phyloP scores from a whole-genome alignment of 371 early-diverging fungal genomes.

The Lichtheimia corymbifera region DNA sequence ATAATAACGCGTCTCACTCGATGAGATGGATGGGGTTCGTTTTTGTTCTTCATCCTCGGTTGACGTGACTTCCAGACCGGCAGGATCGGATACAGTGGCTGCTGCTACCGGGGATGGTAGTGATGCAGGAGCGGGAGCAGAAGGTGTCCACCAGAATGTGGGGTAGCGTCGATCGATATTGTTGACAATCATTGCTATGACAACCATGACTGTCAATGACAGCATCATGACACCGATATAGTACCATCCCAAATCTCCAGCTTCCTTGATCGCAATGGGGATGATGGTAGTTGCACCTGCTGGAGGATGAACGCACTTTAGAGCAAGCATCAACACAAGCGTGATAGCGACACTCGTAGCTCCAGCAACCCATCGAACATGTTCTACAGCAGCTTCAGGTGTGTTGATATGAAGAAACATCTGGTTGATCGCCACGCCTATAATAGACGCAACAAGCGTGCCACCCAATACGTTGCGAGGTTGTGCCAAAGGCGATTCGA shows the following conservation, averaged over 20 bases:
- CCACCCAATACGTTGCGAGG: constrained; percentile 70
- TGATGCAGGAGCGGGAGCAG: background rate
- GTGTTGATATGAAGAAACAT: constrained; percentile 52
- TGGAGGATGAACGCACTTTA: constrained; percentile 76
- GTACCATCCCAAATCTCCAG: constrained; percentile 57
- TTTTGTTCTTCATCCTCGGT: background rate
- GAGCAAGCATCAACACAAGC: constrained; percentile 65
- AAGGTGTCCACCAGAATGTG: constrained; percentile 63
- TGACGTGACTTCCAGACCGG: too few relatives aligned
- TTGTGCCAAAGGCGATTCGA: constrained; percentile 74
- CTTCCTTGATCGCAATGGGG: constrained; percentile 46
- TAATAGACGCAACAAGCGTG: constrained; percentile 61
- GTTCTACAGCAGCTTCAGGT: constrained; percentile 23
- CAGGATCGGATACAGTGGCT: too few relatives aligned
- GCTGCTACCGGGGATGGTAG: too few relatives aligned
- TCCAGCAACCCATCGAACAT: constrained; percentile 67
- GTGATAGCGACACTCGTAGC: constrained; percentile 72
- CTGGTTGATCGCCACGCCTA: constrained; percentile 64
- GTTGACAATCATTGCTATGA: constrained; percentile 65
- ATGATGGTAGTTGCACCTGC: constrained; percentile 73
- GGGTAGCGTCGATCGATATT: constrained; percentile 72
- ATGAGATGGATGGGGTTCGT: background rate
- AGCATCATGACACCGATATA: constrained; percentile 62
- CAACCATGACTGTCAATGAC: constrained; percentile 53
- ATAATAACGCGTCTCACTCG: background rate